phyloP scores from a whole-genome alignment of 1,139 yeast genomes.

The Tardiomyces depauwii region DNA sequence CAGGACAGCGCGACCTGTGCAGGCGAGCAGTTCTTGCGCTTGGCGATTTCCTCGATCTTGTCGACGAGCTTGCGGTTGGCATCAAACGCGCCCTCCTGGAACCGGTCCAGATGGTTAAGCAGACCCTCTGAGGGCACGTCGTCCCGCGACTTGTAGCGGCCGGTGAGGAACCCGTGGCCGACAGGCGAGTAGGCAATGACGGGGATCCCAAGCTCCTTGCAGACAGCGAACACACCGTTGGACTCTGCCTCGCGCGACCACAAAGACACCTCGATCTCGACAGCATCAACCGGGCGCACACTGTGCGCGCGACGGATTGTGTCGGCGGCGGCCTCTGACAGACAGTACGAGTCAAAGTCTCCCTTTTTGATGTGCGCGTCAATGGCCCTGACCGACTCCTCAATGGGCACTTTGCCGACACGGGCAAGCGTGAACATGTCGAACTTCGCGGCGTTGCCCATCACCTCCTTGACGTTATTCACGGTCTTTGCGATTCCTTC shows the following conservation, averaged over 20 bases:
- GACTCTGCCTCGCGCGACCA: slow-evolving; percentile 46
- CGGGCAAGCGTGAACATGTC: slow-evolving; percentile 65
- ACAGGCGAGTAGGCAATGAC: slow-evolving; percentile 74
- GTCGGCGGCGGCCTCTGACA: slow-evolving; percentile 57
- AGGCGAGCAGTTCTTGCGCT: slow-evolving; percentile 35
- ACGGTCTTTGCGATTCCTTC: slow-evolving; percentile 41
- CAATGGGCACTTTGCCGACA: slow-evolving; percentile 38
- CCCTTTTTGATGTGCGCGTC: slow-evolving; percentile 21
- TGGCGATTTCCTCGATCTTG: slow-evolving; percentile 36
- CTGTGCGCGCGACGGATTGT: slow-evolving; percentile 46
- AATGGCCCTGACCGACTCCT: slow-evolving; percentile 21
- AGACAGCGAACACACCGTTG: slow-evolving; percentile 49
- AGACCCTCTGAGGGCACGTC: slow-evolving; percentile 46
- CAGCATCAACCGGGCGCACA: slow-evolving; percentile 47
- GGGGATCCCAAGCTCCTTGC: slow-evolving; percentile 50
- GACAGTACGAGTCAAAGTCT: slow-evolving; percentile 46
- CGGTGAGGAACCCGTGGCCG: slow-evolving; percentile 70
- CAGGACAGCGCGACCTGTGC: slow-evolving; percentile 70
- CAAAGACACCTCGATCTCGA: slow-evolving; percentile 67
- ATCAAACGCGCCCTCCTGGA: slow-evolving; percentile 42
- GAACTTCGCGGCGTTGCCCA: slow-evolving; percentile 30
- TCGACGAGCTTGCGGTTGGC: slow-evolving; percentile 42
- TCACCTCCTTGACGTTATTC: slow-evolving; percentile 34
- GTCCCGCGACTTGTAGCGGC: slow-evolving; percentile 35
- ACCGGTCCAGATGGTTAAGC: slow-evolving; percentile 44